phyloP scores from a whole-genome alignment of 352 stramenopile species.

The Pythium oligandrum region DNA sequence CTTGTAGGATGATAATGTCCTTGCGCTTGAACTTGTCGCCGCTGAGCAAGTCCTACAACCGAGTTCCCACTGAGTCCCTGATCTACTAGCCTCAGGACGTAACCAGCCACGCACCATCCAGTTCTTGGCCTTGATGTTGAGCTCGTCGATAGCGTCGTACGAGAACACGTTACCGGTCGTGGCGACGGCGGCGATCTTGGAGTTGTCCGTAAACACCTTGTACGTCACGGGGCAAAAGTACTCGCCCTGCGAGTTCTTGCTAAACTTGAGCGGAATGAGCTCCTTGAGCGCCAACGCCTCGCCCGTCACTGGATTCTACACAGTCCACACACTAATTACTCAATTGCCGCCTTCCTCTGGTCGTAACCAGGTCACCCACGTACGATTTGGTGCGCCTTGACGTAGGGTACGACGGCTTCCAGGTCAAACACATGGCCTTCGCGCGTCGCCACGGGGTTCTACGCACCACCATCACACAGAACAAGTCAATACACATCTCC shows the following conservation, averaged over 20 bases:
- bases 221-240: slow-evolving; percentile 95
- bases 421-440: slow-evolving; percentile 98
- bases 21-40: slow-evolving; percentile 90
- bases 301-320: slow-evolving; percentile 93
- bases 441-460: slow-evolving; percentile 93
- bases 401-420: slow-evolving; percentile 93
- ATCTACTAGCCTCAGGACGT: too few relatives aligned
- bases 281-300: slow-evolving; percentile 88
- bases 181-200: slow-evolving; percentile 78
- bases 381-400: slow-evolving; percentile 94
- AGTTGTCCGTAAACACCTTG: slow-evolving; percentile 91
- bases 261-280: slow-evolving; percentile 89
- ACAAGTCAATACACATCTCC: neutral
- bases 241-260: slow-evolving; percentile 72
- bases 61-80: too few relatives aligned
- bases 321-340: neutral
- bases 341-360: too few relatives aligned
- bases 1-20: slow-evolving; percentile 95
- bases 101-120: slow-evolving; percentile 52
- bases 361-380: slow-evolving; percentile 1
- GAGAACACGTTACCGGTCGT: slow-evolving; percentile 95
- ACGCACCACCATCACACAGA: slow-evolving; percentile 7
- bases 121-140: slow-evolving; percentile 99
- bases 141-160: slow-evolving; percentile 96
- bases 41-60: slow-evolving; percentile 86